phyloP scores from a whole-genome alignment of 345 rosid species.

The Pistacia integerrima region DNA sequence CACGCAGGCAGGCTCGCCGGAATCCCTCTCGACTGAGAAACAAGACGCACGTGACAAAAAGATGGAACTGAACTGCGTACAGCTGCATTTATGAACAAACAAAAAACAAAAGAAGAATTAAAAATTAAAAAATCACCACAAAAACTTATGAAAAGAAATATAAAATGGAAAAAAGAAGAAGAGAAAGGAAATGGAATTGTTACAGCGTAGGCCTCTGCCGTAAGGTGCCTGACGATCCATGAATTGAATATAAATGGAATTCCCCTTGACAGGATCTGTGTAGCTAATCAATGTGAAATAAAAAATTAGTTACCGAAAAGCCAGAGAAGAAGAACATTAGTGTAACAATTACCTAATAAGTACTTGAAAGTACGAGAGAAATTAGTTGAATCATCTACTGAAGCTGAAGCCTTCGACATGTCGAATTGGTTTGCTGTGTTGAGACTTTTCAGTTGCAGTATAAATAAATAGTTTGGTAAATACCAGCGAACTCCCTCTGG shows the following conservation, averaged over 20 bases:
- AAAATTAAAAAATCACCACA: conserved; percentile 3
- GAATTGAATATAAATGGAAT: conserved; percentile 86
- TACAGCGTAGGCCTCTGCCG: conserved; percentile 82
- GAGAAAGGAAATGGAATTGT: background rate
- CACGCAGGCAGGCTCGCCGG: conserved; percentile 88
- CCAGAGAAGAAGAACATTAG: background rate
- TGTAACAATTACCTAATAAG: conserved; percentile 41
- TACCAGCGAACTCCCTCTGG: too few relatives aligned
- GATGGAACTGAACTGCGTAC: conserved; percentile 88
- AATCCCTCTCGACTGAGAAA: conserved; percentile 97
- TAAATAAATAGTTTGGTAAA: too few relatives aligned
- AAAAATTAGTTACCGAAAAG: background rate
- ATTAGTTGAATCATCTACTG: conserved; percentile 29
- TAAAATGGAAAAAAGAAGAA: background rate
- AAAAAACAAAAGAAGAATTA: background rate
- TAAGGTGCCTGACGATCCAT: conserved; percentile 85
- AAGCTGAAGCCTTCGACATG: conserved; percentile 24
- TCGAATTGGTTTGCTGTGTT: background rate
- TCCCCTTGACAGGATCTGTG: conserved; percentile 84
- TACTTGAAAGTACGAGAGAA: conserved; percentile 73
- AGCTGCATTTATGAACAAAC: conserved; percentile 47
- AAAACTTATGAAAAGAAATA: background rate
- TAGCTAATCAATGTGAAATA: conserved; percentile 41
- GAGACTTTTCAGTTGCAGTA: too few relatives aligned
- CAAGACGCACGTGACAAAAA: conserved; percentile 82